Evolutionary conservation across 2,329 filamentous ascomycete genomes (phyloP).

Genomic region (Microsporum audouinii): DNA sequence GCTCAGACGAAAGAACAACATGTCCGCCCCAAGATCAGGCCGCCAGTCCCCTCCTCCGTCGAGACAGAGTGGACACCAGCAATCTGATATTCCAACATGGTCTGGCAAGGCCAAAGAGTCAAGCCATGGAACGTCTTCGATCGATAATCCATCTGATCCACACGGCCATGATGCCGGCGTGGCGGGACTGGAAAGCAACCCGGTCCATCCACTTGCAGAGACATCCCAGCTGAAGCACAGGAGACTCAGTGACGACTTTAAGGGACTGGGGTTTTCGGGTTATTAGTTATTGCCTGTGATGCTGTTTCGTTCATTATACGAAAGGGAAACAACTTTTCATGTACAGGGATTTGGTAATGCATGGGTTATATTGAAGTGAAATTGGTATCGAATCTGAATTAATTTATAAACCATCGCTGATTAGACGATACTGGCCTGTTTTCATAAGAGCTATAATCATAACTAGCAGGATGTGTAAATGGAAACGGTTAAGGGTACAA

Average conservation of each 20-base stretch:
- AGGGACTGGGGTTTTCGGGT: neutral
- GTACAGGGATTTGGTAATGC: neutral
- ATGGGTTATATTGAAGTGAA: neutral
- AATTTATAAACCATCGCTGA: neutral
- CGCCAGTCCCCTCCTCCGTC: constrained; percentile 69
- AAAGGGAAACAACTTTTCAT: too few relatives aligned
- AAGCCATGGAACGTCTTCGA: constrained; percentile 29
- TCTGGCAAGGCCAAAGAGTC: constrained; percentile 23
- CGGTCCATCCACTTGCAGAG: constrained; percentile 29
- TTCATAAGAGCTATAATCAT: constrained; percentile 1
- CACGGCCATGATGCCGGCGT: constrained; percentile 14
- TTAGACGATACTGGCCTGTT: neutral
- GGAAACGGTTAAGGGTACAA: neutral
- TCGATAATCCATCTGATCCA: constrained; percentile 37
- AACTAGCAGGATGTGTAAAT: constrained; percentile 3
- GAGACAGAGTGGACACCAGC: constrained; percentile 53
- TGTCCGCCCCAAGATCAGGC: constrained; percentile 56
- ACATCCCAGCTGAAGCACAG: constrained; percentile 23
- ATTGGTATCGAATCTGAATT: too few relatives aligned
- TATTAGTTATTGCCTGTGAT: neutral
- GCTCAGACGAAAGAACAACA: constrained; percentile 30
- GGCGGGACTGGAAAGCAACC: constrained; percentile 30
- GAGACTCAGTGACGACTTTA: neutral
- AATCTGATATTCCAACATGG: constrained; percentile 42
- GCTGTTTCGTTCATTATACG: too few relatives aligned